Evolutionary conservation across 2,329 filamentous ascomycete species (phyloP).

Genomic region (Scedosporium minutisporum): DNA sequence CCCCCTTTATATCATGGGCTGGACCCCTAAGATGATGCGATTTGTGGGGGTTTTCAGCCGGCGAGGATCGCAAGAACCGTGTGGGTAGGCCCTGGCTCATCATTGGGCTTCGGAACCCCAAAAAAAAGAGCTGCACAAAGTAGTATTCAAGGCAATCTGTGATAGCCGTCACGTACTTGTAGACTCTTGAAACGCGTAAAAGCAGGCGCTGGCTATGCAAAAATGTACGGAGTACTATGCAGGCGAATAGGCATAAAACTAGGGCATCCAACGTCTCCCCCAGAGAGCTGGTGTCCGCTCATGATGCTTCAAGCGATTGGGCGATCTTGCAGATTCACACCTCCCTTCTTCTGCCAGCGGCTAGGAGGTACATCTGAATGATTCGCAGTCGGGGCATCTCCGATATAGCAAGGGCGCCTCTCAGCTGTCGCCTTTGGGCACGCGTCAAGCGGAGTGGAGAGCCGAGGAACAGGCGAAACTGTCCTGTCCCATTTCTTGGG

Average conservation of each 20-base stretch:
- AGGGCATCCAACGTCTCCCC: not conserved
- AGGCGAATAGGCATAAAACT: not conserved
- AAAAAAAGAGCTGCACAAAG: no score
- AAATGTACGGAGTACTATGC: not conserved
- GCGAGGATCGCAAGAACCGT: not conserved
- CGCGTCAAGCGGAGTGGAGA: not conserved
- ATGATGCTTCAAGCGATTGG: not conserved
- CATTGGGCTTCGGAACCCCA: not conserved
- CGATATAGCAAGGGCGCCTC: not conserved
- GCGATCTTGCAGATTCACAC: not conserved
- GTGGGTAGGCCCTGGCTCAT: not conserved
- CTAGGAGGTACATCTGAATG: not conserved
- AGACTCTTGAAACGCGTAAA: no score
- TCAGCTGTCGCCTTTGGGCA: not conserved
- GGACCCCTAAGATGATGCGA: not conserved
- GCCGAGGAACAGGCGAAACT: not conserved
- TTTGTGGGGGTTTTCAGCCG: not conserved
- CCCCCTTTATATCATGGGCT: not conserved
- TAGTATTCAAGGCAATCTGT: not conserved
- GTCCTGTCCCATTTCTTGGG: no score
- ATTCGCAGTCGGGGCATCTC: not conserved
- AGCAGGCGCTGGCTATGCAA: no score
- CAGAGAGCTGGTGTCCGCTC: not conserved
- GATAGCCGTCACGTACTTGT: no score
- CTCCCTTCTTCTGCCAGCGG: not conserved